phyloP scores from a whole-genome alignment of 345 rosid genomes.

The Clarkia xantiana region DNA sequence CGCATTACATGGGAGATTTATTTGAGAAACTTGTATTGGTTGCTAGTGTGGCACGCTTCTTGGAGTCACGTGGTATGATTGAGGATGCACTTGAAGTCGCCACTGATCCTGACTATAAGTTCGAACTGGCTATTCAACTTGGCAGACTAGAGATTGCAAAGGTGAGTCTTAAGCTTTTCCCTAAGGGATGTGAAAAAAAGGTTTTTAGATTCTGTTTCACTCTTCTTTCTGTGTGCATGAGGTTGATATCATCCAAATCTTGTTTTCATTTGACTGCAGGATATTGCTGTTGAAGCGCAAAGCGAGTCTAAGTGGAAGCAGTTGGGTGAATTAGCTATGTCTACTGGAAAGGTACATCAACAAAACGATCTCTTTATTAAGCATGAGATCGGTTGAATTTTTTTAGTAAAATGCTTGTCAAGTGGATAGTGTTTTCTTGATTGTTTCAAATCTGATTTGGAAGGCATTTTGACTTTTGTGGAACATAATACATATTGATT shows the following conservation, averaged over 20 bases:
- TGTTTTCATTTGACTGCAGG: constrained; percentile 29
- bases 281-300: constrained; percentile 71
- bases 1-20: not conserved
- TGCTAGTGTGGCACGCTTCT: constrained; percentile 88
- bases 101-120: constrained; percentile 88
- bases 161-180: constrained; percentile 24
- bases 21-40: constrained; percentile 13
- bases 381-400: not conserved
- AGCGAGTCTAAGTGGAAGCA: constrained; percentile 98
- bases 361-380: not conserved
- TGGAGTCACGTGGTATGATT: constrained; percentile 97
- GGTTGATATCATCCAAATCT: constrained; percentile 2
- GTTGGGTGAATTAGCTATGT: constrained; percentile 96
- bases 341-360: constrained; percentile 61
- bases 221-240: not conserved
- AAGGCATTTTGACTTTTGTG: too few species aligned
- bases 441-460: too few species aligned
- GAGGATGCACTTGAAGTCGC: constrained; percentile 97
- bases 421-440: not conserved
- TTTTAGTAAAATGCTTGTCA: not conserved
- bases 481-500: too few species aligned
- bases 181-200: too few species aligned
- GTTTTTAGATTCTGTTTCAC: not conserved
- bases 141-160: constrained; percentile 86
- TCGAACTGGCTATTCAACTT: constrained; percentile 91